Evolutionary conservation across 306 rosid species (phyloP).

Genomic region (Begonia peltatifolia): DNA sequence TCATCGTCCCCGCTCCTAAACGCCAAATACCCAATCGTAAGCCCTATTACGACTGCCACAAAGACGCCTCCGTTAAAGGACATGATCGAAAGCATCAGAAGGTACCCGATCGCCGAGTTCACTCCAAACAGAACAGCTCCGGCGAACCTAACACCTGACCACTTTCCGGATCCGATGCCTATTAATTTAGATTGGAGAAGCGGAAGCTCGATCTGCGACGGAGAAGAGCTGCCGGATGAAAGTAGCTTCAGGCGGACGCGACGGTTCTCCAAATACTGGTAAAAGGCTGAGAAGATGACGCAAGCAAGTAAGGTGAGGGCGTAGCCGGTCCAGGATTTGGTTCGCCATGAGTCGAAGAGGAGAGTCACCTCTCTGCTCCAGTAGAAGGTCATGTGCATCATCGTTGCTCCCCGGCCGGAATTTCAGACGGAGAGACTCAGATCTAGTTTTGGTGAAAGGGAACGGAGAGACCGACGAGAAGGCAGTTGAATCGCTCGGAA

Average conservation of each 20-base stretch:
- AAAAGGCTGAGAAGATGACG: slow-evolving; percentile 45
- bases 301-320: slow-evolving; percentile 50
- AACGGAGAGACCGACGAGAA: background rate
- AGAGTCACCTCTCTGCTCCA: slow-evolving; percentile 70
- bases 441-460: background rate
- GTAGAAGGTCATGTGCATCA: slow-evolving; percentile 99
- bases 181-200: slow-evolving; percentile 17
- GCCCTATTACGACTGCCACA: slow-evolving; percentile 58
- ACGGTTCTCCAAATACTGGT: slow-evolving; percentile 62
- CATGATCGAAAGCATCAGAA: slow-evolving; percentile 82
- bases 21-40: slow-evolving; percentile 46
- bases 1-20: slow-evolving; percentile 57
- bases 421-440: background rate
- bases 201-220: slow-evolving; percentile 38
- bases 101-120: slow-evolving; percentile 74
- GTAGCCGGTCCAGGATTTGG: slow-evolving; percentile 57
- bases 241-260: slow-evolving; percentile 51
- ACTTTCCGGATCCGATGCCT: slow-evolving; percentile 9
- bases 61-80: slow-evolving; percentile 88
- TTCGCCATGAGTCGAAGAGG: slow-evolving; percentile 56
- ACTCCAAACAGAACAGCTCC: slow-evolving; percentile 55
- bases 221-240: slow-evolving; percentile 15
- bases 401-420: slow-evolving; percentile 21
- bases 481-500: background rate
- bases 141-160: slow-evolving; percentile 21